Base-by-base conservation (phyloP, 441 rosid species). In the Gossypium schwendimanii region DNA sequence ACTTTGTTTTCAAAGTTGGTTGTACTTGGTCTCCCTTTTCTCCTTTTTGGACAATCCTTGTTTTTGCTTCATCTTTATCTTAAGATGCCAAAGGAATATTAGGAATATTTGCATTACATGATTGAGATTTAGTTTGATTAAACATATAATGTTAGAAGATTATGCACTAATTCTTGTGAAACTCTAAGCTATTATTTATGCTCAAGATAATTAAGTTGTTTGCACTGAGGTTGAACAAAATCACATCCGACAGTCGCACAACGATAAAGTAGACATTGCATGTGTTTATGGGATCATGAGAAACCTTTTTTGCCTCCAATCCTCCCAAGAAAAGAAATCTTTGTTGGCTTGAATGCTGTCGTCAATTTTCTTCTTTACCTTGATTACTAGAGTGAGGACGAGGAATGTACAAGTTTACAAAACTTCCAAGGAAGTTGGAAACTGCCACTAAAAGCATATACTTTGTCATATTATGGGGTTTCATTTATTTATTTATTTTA, bases 191-290 rank as follows among this genome's bases (percentile, higher is more conserved):
- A 52, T 11, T 24, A 1, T 49, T 50, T 52, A 69, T 52, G 47
- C 11, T 53, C 18, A 52, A 31, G 72, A 52, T 68, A 26, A 49
- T 31, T 33, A 6, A 52, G 26, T 69, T 17, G 45, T 31, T 69
- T 69, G 72, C 61, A 17, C 45, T 68, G 72, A 53, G 26, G 72
- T 53, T 68, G 61, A 33, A 31, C 31, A 69, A 53, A 67, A 15
- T 49, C 31, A 20, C 2, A 6, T 3, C 17, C 5, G 15, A 68
- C 26, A 66, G 4, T 47, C 0, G 5, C 21, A 17, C 47, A 50
- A 28, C 12, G 24, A 65, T 64, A 23, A 41, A n/a, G 36, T 17
- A 21, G 55, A 21, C 33, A 14, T 65, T 45, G 55, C 54, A 18
- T 26, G 33, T 64, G 28, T 45, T 44, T 44, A 15, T 44, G 36